A percentile compares a stretch with the other conserved stretches of the same genome.
phyloP scores from a whole-genome alignment of 2,329 filamentous ascomycete species.

The Neopestalotiopsis clavispora region DNA sequence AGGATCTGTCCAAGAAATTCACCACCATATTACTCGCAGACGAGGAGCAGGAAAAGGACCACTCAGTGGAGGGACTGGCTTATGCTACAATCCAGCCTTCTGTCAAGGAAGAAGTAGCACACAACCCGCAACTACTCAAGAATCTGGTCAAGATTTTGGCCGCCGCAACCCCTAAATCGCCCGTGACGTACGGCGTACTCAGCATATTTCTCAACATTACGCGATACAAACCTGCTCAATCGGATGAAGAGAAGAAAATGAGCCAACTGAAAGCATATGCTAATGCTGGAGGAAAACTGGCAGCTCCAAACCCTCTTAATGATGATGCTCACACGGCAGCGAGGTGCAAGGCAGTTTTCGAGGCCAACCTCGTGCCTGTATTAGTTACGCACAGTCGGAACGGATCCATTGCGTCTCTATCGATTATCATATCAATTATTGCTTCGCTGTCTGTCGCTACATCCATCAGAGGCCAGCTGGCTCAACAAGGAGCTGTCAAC shows the following conservation, averaged over 20 bases:
- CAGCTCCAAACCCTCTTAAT: slow-evolving; percentile 69
- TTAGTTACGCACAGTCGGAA: slow-evolving; percentile 78
- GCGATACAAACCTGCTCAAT: slow-evolving; percentile 74
- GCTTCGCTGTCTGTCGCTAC: slow-evolving; percentile 77
- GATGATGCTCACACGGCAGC: slow-evolving; percentile 76
- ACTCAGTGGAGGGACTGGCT: slow-evolving; percentile 87
- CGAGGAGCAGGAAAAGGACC: slow-evolving; percentile 63
- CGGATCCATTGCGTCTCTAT: slow-evolving; percentile 71
- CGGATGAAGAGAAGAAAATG: slow-evolving; percentile 93
- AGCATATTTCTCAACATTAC: slow-evolving; percentile 88
- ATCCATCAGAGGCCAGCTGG: slow-evolving; percentile 76
- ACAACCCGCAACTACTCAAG: slow-evolving; percentile 71
- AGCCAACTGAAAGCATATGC: slow-evolving; percentile 93
- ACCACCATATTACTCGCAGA: slow-evolving; percentile 68
- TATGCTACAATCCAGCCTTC: slow-evolving; percentile 87
- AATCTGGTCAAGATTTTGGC: slow-evolving; percentile 69
- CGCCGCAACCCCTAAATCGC: slow-evolving; percentile 65
- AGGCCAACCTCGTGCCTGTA: slow-evolving; percentile 77
- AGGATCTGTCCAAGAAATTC: slow-evolving; percentile 68
- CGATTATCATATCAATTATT: slow-evolving; percentile 77
- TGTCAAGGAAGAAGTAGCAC: slow-evolving; percentile 80
- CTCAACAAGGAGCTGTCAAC: slow-evolving; percentile 92
- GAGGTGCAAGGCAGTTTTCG: slow-evolving; percentile 79
- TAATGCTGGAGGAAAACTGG: slow-evolving; percentile 75
- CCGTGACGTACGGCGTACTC: slow-evolving; percentile 81